A percentile compares a stretch with the other conserved stretches of the same genome.
phyloP scores from a whole-genome alignment of 1,139 yeast genomes.

The Kazachstania sp. region DNA sequence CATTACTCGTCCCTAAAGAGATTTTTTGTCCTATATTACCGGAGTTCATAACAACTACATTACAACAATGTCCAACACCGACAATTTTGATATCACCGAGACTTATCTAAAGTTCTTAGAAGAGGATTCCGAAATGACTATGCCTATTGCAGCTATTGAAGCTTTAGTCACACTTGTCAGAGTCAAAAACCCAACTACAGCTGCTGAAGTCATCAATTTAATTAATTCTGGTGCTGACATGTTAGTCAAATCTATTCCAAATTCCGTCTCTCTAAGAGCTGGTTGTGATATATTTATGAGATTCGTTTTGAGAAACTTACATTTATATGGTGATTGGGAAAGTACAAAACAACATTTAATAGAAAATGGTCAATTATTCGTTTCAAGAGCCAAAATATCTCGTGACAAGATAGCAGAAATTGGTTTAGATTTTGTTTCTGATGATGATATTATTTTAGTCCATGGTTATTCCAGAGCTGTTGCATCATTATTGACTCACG shows the following conservation, averaged over 20 bases:
- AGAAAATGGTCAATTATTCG: slow-evolving; percentile 87
- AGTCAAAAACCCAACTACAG: slow-evolving; percentile 80
- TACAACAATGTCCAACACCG: slow-evolving; percentile 16
- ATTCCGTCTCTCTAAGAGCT: slow-evolving; percentile 88
- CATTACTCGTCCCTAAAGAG: too few species aligned
- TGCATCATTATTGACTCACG: slow-evolving; percentile 60
- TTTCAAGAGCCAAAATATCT: slow-evolving; percentile 84
- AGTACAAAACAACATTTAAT: slow-evolving; percentile 83
- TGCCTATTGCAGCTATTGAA: slow-evolving; percentile 99
- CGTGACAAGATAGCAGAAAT: slow-evolving; percentile 80
- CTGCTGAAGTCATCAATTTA: slow-evolving; percentile 81
- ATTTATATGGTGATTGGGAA: slow-evolving; percentile 90
- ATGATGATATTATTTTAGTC: slow-evolving; percentile 82
- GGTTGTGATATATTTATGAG: slow-evolving; percentile 97
- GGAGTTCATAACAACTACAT: too few species aligned
- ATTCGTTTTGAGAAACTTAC: slow-evolving; percentile 82
- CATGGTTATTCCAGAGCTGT: slow-evolving; percentile 94
- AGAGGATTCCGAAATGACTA: slow-evolving; percentile 90
- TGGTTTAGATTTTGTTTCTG: slow-evolving; percentile 84
- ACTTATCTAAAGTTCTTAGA: slow-evolving; percentile 70
- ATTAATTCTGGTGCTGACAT: slow-evolving; percentile 68
- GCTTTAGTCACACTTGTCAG: slow-evolving; percentile 76
- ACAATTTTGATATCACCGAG: slow-evolving; percentile 62
- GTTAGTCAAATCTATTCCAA: slow-evolving; percentile 70
- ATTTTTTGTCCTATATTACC: too few species aligned